A percentile compares a stretch with the other conserved stretches of the same genome.
Conservation (phyloP, 164 flowering plant genomes). For the Macadamia tetraphylla region DNA sequence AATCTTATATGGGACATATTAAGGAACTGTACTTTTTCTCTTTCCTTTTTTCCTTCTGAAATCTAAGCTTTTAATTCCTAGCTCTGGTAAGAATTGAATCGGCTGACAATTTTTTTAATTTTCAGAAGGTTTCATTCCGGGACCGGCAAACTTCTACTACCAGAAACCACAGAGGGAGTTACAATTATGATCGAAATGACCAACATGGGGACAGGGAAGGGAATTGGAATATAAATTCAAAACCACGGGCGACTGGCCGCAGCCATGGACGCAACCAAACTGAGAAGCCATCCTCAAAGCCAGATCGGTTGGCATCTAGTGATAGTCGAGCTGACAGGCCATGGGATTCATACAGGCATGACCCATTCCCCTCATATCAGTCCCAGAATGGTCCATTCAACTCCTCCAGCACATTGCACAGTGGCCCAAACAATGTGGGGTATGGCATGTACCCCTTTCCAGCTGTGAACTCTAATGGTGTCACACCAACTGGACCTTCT, state of each 20-base stretch:
- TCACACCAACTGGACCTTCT: slow-evolving; percentile 51
- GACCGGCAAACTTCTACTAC: slow-evolving; percentile 59
- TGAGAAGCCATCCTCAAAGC: slow-evolving; percentile 57
- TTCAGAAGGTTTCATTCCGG: slow-evolving; percentile 60
- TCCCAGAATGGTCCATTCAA: slow-evolving; percentile 60
- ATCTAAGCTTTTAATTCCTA: neutral
- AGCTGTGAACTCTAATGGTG: slow-evolving; percentile 43
- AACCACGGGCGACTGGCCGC: slow-evolving; percentile 55
- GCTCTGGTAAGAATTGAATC: neutral
- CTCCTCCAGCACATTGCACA: slow-evolving; percentile 35
- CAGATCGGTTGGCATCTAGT: slow-evolving; percentile 38
- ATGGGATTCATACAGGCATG: slow-evolving; percentile 59
- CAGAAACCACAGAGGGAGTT: slow-evolving; percentile 54
- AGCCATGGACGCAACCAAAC: slow-evolving; percentile 53
- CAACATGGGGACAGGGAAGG: slow-evolving; percentile 79
- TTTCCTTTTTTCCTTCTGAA: too few relatives aligned
- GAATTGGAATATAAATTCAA: slow-evolving; percentile 63
- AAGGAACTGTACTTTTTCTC: neutral
- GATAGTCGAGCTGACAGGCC: slow-evolving; percentile 54
- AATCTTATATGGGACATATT: too few relatives aligned
- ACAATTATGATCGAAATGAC: slow-evolving; percentile 60
- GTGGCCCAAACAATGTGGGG: slow-evolving; percentile 44
- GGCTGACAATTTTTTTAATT: slow-evolving; percentile 6
- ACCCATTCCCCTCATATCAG: slow-evolving; percentile 44
- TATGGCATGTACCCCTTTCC: slow-evolving; percentile 68